Evolutionary conservation across 257 asterid species (phyloP).

Genomic region (Plantago elongata): DNA sequence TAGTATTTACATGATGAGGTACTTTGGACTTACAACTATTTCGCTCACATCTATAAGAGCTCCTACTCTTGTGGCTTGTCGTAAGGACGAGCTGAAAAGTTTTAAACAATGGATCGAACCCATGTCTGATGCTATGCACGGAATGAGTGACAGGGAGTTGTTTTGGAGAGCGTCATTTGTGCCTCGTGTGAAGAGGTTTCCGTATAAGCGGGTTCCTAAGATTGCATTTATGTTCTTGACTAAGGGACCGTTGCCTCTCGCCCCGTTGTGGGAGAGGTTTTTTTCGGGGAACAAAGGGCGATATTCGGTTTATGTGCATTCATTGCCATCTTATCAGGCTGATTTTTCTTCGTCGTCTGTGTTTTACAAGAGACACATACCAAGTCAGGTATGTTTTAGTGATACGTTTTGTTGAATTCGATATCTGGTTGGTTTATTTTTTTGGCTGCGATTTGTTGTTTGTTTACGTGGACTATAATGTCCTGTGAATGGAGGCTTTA

Average conservation of each 20-base stretch:
- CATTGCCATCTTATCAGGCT: conserved; percentile 42
- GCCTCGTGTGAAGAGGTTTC: conserved; percentile 40
- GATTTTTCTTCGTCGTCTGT: conserved; percentile 37
- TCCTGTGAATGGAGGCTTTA: background rate
- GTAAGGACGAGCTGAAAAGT: conserved; percentile 1
- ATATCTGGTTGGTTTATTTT: background rate
- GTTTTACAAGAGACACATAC: conserved; percentile 59
- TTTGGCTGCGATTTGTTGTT: conserved; percentile 6
- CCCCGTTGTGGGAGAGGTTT: conserved; percentile 65
- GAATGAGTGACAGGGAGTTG: conserved; percentile 57
- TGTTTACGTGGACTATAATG: conserved; percentile 1
- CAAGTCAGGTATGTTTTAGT: conserved; percentile 43
- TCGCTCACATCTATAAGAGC: conserved; percentile 17
- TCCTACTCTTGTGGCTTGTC: conserved; percentile 32
- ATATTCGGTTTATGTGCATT: conserved; percentile 53
- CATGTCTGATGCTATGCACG: conserved; percentile 43
- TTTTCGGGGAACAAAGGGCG: conserved; percentile 45
- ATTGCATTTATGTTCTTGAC: conserved; percentile 72
- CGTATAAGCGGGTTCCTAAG: conserved; percentile 44
- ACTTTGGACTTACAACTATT: conserved; percentile 31
- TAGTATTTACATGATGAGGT: conserved; percentile 47
- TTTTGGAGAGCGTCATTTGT: conserved; percentile 47
- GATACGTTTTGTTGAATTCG: background rate
- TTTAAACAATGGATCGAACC: conserved; percentile 40
- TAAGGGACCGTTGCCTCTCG: conserved; percentile 52